Evolutionary conservation across 1,284 basidiomycete genomes (phyloP).

Genomic region (Fomitopsis schrenkii): DNA sequence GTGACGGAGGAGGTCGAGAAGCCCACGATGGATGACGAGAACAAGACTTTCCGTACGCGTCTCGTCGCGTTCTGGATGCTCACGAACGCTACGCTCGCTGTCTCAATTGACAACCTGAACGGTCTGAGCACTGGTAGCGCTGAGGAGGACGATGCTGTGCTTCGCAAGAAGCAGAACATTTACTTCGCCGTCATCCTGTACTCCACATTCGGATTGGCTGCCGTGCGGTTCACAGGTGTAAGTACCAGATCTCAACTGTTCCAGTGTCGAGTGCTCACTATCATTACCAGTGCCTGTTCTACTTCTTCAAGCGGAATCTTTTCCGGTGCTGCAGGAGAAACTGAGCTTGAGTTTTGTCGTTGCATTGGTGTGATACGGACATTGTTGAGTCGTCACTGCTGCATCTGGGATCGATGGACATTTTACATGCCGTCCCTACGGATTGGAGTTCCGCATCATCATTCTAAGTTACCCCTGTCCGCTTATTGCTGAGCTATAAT

Average conservation of each 20-base stretch:
- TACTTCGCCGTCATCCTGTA: constrained; percentile 88
- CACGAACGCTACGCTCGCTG: constrained; percentile 73
- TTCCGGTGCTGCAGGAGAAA: constrained; percentile 79
- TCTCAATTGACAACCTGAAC: constrained; percentile 84
- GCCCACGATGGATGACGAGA: constrained; percentile 88
- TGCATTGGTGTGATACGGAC: constrained; percentile 3
- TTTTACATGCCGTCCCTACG: constrained; percentile 6
- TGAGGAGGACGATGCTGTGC: constrained; percentile 37
- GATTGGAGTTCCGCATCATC: background rate
- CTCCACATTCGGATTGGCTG: constrained; percentile 81
- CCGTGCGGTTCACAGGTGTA: constrained; percentile 82
- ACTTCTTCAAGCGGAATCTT: constrained; percentile 80
- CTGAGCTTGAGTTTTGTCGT: constrained; percentile 28
- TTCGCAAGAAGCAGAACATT: constrained; percentile 63
- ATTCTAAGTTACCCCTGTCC: constrained; percentile 1
- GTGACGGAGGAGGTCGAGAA: constrained; percentile 69
- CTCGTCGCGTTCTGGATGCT: constrained; percentile 87
- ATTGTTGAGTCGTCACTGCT: constrained; percentile 8
- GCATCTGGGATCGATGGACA: constrained; percentile 16
- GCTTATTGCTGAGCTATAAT: constrained; percentile 4
- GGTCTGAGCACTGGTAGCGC: constrained; percentile 54
- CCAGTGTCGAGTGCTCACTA: constrained; percentile 13
- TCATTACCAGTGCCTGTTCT: constrained; percentile 63
- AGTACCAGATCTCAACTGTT: constrained; percentile 28
- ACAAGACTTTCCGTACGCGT: constrained; percentile 92